A percentile compares a stretch with the other conserved stretches of the same genome.
These are phyloP conservation scores for Phytophthora uliginosa DNA, from an alignment of 352 stramenopile genomes.

Conservation along the genomic window DNA sequence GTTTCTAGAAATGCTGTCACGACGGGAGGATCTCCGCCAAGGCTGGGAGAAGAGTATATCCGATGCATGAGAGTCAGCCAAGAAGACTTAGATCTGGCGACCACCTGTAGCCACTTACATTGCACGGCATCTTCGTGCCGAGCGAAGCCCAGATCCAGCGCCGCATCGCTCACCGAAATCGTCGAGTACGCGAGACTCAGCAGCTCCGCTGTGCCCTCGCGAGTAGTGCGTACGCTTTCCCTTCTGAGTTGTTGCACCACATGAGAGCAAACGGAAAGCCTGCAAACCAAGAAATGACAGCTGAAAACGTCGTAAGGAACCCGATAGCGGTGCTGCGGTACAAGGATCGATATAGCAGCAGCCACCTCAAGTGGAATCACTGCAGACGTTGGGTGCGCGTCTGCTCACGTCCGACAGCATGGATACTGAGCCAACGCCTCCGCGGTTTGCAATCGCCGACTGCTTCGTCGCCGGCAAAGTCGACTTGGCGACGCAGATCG, in stretches of 20 bases:
- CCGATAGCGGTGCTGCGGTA: conserved; percentile 56
- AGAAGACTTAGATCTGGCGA: no score
- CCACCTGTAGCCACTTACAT: conserved; percentile 44
- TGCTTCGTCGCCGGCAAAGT: no score
- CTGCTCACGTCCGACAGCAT: no score
- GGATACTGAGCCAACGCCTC: no score
- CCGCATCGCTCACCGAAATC: conserved; percentile 57
- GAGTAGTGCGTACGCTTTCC: conserved; percentile 50
- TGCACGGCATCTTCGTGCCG: conserved; percentile 50
- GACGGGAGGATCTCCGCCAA: no score
- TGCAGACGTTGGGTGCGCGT: no score
- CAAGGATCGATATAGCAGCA: conserved; percentile 62
- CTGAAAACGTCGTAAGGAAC: conserved; percentile 52
- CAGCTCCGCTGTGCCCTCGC: conserved; percentile 56
- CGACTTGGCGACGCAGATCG: no score
- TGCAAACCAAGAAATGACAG: conserved; percentile 60
- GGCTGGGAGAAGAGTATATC: no score
- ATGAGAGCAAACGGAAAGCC: conserved; percentile 58
- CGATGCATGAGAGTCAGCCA: no score
- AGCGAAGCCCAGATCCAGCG: conserved; percentile 59
- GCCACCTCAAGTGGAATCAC: conserved; percentile 52
- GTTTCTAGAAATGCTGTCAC: no score
- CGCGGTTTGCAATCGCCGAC: no score
- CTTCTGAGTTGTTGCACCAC: conserved; percentile 43
- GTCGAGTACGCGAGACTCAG: conserved; percentile 74